These are phyloP conservation scores for Talaromyces piceae DNA, from an alignment of 2,329 filamentous ascomycete species.

Conservation along the genomic window DNA sequence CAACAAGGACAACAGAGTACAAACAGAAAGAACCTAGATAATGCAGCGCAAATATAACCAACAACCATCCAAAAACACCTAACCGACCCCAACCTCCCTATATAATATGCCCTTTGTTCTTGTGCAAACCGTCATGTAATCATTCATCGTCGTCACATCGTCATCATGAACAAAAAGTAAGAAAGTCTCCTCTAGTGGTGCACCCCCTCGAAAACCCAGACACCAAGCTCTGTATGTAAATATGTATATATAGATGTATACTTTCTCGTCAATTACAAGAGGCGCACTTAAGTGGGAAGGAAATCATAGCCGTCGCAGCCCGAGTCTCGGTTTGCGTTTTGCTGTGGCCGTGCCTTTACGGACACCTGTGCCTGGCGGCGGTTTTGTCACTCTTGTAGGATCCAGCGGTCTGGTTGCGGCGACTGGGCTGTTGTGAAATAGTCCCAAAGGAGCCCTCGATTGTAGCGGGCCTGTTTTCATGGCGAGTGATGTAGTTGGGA, in stretches of 20 bases:
- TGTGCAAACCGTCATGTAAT: too few relatives aligned
- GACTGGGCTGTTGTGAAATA: not conserved
- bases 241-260: not conserved
- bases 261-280: not conserved
- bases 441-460: not conserved
- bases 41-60: too few relatives aligned
- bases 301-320: constrained; percentile 27
- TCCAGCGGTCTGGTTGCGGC: constrained; percentile 9
- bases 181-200: not conserved
- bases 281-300: not conserved
- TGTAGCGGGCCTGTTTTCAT: constrained; percentile 6
- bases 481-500: not conserved
- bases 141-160: too few relatives aligned
- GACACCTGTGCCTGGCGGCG: not conserved
- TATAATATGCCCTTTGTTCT: too few relatives aligned
- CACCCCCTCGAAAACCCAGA: not conserved
- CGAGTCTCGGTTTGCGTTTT: constrained; percentile 28
- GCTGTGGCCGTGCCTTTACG: constrained; percentile 19
- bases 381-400: constrained; percentile 15
- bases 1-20: too few relatives aligned
- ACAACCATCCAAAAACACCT: too few relatives aligned
- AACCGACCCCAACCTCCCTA: too few relatives aligned
- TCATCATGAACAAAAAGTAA: constrained; percentile 2
- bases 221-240: not conserved
- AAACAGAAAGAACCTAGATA: too few relatives aligned